These are phyloP conservation scores for Anastatica hierochuntica DNA, from an alignment of 345 rosid genomes.

Conservation along the genomic window DNA sequence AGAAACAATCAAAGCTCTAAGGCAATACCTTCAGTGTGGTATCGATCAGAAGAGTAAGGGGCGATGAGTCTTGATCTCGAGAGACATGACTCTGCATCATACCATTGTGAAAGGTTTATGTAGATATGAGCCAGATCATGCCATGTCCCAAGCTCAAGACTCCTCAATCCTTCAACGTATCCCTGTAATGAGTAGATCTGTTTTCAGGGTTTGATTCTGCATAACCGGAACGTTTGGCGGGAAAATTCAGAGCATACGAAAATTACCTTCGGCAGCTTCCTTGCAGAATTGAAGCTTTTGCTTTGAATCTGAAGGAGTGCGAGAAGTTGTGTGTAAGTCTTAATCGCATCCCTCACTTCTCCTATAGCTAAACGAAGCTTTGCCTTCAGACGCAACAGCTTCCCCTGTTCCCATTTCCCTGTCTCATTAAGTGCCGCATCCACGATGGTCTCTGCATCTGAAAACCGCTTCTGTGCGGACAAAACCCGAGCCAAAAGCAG, in stretches of 20 bases:
- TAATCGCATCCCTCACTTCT: slow-evolving; percentile 38
- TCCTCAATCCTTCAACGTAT: slow-evolving; percentile 25
- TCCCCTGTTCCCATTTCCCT: slow-evolving; percentile 78
- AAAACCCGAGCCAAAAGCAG: slow-evolving; percentile 60
- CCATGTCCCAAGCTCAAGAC: slow-evolving; percentile 64
- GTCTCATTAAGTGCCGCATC: slow-evolving; percentile 62
- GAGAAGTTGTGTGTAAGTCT: slow-evolving; percentile 61
- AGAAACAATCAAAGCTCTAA: too few relatives aligned
- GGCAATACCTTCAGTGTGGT: slow-evolving; percentile 42
- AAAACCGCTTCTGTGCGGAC: slow-evolving; percentile 55
- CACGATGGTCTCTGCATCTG: slow-evolving; percentile 49
- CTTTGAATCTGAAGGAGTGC: slow-evolving; percentile 66
- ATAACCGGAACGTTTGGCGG: neutral
- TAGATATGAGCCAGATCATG: slow-evolving; percentile 64
- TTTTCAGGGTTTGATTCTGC: neutral
- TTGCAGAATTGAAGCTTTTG: slow-evolving; percentile 38
- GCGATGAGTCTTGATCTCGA: slow-evolving; percentile 53
- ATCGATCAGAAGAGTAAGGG: slow-evolving; percentile 44
- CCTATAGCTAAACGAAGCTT: slow-evolving; percentile 66
- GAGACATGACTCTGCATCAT: slow-evolving; percentile 71
- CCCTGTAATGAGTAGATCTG: slow-evolving; percentile 26
- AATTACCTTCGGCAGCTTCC: slow-evolving; percentile 41
- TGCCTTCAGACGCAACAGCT: slow-evolving; percentile 64
- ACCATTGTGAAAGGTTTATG: slow-evolving; percentile 53
- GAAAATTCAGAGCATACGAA: neutral